These are phyloP conservation scores for Amanita exitialis DNA, from an alignment of 768 basidiomycete genomes.

Conservation along the genomic window DNA sequence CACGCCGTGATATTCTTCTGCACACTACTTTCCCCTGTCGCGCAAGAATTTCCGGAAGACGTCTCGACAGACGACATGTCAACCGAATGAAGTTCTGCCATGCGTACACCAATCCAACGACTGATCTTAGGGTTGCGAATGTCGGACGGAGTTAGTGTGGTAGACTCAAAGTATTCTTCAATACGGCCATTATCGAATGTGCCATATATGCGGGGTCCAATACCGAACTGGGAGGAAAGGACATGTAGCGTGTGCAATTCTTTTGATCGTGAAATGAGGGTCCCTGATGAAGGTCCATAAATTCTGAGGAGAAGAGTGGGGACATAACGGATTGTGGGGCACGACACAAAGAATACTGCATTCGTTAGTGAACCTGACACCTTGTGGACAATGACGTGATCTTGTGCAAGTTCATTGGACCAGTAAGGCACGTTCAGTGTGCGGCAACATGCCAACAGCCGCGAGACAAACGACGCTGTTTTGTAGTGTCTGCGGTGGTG, in stretches of 20 bases:
- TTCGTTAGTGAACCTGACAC: slow-evolving; percentile 93
- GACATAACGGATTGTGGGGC: slow-evolving; percentile 33
- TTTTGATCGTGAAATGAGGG: slow-evolving; percentile 77
- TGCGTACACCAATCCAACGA: slow-evolving; percentile 83
- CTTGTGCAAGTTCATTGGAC: slow-evolving; percentile 35
- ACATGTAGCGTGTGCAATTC: slow-evolving; percentile 86
- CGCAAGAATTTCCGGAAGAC: slow-evolving; percentile 28
- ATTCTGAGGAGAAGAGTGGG: slow-evolving; percentile 81
- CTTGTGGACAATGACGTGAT: slow-evolving; percentile 55
- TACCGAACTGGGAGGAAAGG: slow-evolving; percentile 78
- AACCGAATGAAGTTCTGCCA: slow-evolving; percentile 94
- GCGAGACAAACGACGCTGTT: slow-evolving; percentile 39
- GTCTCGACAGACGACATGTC: slow-evolving; percentile 62
- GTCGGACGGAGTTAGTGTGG: slow-evolving; percentile 68
- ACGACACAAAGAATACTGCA: slow-evolving; percentile 93
- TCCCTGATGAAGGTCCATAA: slow-evolving; percentile 81
- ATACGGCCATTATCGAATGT: slow-evolving; percentile 94
- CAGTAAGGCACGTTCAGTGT: slow-evolving; percentile 51
- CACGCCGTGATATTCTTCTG: slow-evolving; percentile 63
- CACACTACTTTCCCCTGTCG: slow-evolving; percentile 47
- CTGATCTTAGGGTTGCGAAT: slow-evolving; percentile 70
- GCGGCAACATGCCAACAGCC: slow-evolving; percentile 46
- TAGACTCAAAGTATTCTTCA: slow-evolving; percentile 91
- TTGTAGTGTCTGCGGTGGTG: slow-evolving; percentile 50
- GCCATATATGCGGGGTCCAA: slow-evolving; percentile 88